These are phyloP conservation scores for Bruguiera gymnorhiza DNA, from an alignment of 345 rosid species.

Conservation along the genomic window DNA sequence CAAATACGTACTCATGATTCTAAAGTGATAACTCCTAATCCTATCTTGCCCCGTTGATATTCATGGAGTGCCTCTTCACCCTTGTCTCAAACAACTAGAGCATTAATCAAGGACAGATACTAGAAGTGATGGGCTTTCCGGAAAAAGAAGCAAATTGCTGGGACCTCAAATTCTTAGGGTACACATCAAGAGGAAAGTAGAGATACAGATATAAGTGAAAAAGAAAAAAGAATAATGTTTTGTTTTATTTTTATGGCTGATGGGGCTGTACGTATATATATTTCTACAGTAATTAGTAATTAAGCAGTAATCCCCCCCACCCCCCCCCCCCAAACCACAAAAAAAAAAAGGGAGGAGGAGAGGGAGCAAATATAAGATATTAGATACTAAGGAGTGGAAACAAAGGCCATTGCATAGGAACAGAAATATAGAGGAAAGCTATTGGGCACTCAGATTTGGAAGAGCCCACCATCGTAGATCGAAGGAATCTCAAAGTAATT, in stretches of 20 bases:
- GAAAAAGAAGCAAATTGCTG: neutral
- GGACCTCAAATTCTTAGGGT: neutral
- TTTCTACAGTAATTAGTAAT: slow-evolving; percentile 4
- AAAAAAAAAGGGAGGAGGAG: neutral
- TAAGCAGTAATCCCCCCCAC: slow-evolving; percentile 4
- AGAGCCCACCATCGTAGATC: slow-evolving; percentile 49
- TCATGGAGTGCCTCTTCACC: neutral
- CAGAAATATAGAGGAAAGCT: slow-evolving; percentile 24
- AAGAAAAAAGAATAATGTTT: slow-evolving; percentile 1
- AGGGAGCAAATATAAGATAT: slow-evolving; percentile 18
- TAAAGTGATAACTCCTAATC: slow-evolving; percentile 1
- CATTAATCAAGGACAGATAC: neutral
- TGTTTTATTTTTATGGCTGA: neutral
- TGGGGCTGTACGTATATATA: neutral
- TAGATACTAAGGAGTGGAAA: slow-evolving; percentile 16
- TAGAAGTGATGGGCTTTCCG: neutral
- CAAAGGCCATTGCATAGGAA: slow-evolving; percentile 34
- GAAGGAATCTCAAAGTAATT: slow-evolving; percentile 34
- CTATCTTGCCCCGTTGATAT: neutral
- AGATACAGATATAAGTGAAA: neutral
- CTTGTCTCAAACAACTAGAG: slow-evolving; percentile 7
- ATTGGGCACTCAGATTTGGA: slow-evolving; percentile 57
- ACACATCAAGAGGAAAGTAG: neutral
- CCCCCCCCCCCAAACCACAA: neutral
- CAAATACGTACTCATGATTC: neutral